These are phyloP conservation scores for Acacia concinna DNA, from an alignment of 331 rosid species.

Conservation along the genomic window DNA sequence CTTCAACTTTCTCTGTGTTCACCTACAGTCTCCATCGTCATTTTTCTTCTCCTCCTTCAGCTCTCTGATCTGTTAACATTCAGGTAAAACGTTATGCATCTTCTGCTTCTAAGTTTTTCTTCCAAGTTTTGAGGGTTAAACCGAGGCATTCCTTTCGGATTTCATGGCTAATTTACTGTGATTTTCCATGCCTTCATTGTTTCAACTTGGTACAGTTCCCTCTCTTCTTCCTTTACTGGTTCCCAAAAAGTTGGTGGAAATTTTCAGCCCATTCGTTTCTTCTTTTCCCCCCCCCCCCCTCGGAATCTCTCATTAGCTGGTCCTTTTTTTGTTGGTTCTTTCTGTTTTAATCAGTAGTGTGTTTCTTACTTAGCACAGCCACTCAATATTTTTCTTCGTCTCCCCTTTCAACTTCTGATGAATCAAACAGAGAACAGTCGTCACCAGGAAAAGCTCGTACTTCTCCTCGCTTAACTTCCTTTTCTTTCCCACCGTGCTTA, in stretches of 20 bases:
- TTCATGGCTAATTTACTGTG: not conserved
- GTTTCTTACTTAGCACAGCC: not conserved
- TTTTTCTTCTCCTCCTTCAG: slow-evolving; percentile 22
- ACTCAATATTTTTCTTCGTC: not conserved
- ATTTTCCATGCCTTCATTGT: not conserved
- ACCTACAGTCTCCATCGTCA: slow-evolving; percentile 30
- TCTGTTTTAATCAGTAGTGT: not conserved
- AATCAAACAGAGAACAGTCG: not conserved
- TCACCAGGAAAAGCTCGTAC: not conserved
- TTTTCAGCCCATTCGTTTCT: not conserved
- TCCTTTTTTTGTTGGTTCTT: not conserved
- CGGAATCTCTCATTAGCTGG: not conserved
- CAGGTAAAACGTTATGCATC: slow-evolving; percentile 49
- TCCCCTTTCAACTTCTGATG: not conserved
- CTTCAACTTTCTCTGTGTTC: slow-evolving; percentile 27
- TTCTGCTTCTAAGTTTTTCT: slow-evolving; percentile 28
- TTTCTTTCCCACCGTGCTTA: not conserved
- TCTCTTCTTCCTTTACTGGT: slow-evolving; percentile 1
- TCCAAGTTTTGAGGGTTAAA: not conserved
- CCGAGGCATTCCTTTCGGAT: slow-evolving; percentile 10
- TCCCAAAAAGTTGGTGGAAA: not conserved
- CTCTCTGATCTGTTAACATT: slow-evolving; percentile 38
- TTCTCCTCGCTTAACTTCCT: not conserved
- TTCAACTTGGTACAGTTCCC: not conserved
- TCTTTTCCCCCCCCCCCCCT: no score